Evolutionary conservation across 140 eudicot genomes (phyloP), one percentile per base, ranked within the genome.

Genomic region (Bidens hawaiensis): DNA sequence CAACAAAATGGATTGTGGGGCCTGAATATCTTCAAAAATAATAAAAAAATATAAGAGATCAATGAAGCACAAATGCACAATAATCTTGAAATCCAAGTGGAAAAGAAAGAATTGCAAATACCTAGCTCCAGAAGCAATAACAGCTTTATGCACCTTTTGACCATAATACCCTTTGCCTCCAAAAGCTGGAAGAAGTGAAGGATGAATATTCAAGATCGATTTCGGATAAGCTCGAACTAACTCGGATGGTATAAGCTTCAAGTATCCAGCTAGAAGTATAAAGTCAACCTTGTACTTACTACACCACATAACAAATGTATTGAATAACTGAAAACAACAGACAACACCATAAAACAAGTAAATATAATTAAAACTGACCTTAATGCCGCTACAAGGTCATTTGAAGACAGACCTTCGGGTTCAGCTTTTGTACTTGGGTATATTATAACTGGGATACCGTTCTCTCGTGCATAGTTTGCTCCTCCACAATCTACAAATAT

Each of bases 91-190:
- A 65, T 52, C 27, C 14, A 52, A 45, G 14, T 6, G n/a, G 5
- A 58, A 31, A 58, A 8, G n/a, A 61, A 49, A 61, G 53, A 23
- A 36, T 56, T 23, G 65, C 22, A 48, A 6, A 42, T 75, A 90
- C 95, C 95, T 90, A 33, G 90, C 97, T 62, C 97, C 97, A 31
- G 95, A 90, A 68, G 97, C 94, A 73, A 90, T 90, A 24, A 90
- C 97, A n/a, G 94, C 94, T 73, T 82, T 77, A 75, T 90, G 97
- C 65, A 90, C 95, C 79, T 86, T 90, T 50, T 71, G 67, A 45
- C 95, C 97, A 60, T 81, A 90, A 70, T 71, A 86, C 31, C 95
- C 97, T 81, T 86, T 86, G 73, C 97, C 95, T 36, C 97, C 95
- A 67, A 89, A 85, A 58, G 94, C 85, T 18, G 94, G 90, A 64